phyloP scores from a whole-genome alignment of 1,284 basidiomycete species.

The Bondarzewia mesenterica region DNA sequence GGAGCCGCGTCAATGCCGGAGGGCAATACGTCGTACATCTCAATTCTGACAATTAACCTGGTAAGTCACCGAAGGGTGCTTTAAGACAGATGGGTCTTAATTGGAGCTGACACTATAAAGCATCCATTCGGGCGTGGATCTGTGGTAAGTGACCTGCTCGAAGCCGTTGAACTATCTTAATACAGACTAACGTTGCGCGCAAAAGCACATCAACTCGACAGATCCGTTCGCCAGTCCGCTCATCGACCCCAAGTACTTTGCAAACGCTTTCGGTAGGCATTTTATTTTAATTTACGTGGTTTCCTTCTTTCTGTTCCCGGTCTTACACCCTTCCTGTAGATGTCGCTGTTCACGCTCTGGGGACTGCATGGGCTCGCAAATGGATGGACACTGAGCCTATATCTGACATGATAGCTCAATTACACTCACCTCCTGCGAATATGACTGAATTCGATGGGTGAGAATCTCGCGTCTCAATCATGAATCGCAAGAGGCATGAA shows the following conservation, averaged over 20 bases:
- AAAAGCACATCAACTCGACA: background rate
- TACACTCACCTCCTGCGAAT: background rate
- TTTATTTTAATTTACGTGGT: background rate
- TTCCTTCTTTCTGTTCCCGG: no score
- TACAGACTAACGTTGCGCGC: no score
- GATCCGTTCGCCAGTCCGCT: background rate
- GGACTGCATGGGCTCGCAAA: background rate
- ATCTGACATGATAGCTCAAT: background rate
- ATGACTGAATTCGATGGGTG: background rate
- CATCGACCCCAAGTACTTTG: conserved; percentile 1
- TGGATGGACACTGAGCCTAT: background rate
- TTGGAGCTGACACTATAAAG: background rate
- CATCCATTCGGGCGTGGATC: conserved; percentile 2
- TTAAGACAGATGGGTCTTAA: no score
- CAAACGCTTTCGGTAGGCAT: background rate
- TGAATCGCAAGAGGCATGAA: no score
- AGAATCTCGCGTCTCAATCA: background rate
- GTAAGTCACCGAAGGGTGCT: background rate
- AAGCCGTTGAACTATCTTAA: no score
- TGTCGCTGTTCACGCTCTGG: background rate
- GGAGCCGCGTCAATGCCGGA: background rate
- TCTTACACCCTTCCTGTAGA: no score
- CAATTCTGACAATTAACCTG: background rate
- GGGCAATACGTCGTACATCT: background rate
- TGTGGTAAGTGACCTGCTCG: background rate